Evolutionary conservation across 768 basidiomycete species (phyloP).

Genomic region (Boletus huronensis): DNA sequence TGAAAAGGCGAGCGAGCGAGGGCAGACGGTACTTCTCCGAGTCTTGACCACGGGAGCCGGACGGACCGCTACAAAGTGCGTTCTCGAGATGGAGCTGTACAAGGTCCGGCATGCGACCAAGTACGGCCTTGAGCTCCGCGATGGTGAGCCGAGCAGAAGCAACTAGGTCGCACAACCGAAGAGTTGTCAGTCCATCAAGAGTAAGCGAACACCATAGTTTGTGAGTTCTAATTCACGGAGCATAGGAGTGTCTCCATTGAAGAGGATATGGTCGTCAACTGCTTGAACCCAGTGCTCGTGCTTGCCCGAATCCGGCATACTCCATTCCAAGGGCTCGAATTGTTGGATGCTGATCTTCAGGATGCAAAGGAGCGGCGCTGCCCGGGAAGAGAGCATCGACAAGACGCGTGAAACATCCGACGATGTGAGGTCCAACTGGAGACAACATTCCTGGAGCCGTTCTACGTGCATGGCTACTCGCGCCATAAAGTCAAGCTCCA

Average conservation of each 20-base stretch:
- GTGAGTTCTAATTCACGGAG: background rate
- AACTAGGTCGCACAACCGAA: background rate
- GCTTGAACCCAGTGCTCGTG: background rate
- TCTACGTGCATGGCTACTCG: background rate
- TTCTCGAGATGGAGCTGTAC: background rate
- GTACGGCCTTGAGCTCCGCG: too few relatives aligned
- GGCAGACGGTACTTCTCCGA: background rate
- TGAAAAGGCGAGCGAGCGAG: background rate
- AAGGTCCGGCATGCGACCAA: background rate
- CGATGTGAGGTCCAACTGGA: background rate
- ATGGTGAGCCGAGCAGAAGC: background rate
- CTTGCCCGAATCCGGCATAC: background rate
- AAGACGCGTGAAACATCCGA: background rate
- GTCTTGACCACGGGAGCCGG: background rate
- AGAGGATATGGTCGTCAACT: background rate
- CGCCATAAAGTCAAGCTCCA: background rate
- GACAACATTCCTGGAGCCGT: background rate
- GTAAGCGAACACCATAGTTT: background rate
- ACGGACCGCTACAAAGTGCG: background rate
- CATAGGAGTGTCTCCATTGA: background rate
- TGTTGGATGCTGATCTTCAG: background rate
- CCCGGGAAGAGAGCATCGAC: background rate
- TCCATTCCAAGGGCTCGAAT: background rate
- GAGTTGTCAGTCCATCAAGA: background rate
- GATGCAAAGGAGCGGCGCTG: background rate